Evolutionary conservation across 345 rosid genomes (phyloP).

Genomic region (Mercurialis annua): DNA sequence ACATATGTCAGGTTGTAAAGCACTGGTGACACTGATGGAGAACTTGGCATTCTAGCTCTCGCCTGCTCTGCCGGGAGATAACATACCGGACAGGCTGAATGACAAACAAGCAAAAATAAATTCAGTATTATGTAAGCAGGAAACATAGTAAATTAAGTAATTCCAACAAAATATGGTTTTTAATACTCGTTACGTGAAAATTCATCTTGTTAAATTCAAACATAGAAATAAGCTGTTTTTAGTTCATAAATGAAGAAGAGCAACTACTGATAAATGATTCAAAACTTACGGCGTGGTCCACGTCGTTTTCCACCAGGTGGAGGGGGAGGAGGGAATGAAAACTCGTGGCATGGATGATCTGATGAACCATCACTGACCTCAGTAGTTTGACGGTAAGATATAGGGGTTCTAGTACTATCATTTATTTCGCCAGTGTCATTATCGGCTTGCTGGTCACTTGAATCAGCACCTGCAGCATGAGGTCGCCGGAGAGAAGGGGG

Average conservation of each 20-base stretch:
- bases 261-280: background rate
- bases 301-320: conserved; percentile 55
- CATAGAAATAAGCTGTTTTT: background rate
- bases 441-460: conserved; percentile 13
- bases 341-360: conserved; percentile 60
- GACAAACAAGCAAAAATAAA: conserved; percentile 16
- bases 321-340: conserved; percentile 86
- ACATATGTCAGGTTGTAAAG: conserved; percentile 58
- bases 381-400: conserved; percentile 20
- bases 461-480: background rate
- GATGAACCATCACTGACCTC: conserved; percentile 12
- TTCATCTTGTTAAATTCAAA: background rate
- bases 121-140: conserved; percentile 7
- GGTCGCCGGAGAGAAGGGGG: background rate
- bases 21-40: conserved; percentile 52
- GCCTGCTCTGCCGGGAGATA: conserved; percentile 75
- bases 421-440: conserved; percentile 22
- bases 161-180: background rate
- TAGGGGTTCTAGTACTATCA: conserved; percentile 29
- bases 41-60: conserved; percentile 60
- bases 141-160: conserved; percentile 4
- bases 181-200: background rate
- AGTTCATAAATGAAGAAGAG: background rate
- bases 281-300: conserved; percentile 71
- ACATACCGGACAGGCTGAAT: conserved; percentile 83